Conservation (phyloP, 2,329 filamentous ascomycete species). For the Fusarium decemcellulare region DNA sequence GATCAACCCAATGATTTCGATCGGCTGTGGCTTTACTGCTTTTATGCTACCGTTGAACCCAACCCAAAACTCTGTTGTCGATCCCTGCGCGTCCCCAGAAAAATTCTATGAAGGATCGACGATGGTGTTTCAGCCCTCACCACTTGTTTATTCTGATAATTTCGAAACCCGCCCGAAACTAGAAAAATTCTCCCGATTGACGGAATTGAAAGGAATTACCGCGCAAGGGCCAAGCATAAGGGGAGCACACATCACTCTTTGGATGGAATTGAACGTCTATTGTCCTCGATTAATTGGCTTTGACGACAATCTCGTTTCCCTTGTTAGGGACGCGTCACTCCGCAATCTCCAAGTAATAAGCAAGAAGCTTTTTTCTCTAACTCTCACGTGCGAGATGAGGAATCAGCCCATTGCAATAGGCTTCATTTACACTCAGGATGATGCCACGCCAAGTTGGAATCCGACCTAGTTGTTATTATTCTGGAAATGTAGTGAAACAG, state of each 20-base stretch:
- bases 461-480: no score
- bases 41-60: neutral
- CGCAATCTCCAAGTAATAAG: no score
- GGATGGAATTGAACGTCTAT: no score
- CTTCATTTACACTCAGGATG: no score
- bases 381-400: no score
- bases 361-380: no score
- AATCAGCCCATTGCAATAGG: no score
- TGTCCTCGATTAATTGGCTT: no score
- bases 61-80: neutral
- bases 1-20: neutral
- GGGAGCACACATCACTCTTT: neutral
- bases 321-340: no score
- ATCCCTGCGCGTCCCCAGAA: neutral
- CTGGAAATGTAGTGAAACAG: no score
- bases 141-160: neutral
- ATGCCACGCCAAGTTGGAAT: no score
- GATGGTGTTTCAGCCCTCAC: constrained; percentile 2
- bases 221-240: neutral
- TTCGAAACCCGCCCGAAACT: constrained; percentile 6
- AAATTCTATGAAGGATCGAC: neutral
- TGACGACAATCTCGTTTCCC: no score
- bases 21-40: neutral
- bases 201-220: neutral
- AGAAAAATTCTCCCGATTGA: neutral